A percentile compares a stretch with the other conserved stretches of the same genome.
These are phyloP conservation scores for Ballota nigra DNA, from an alignment of 257 asterid genomes.

Conservation along the genomic window DNA sequence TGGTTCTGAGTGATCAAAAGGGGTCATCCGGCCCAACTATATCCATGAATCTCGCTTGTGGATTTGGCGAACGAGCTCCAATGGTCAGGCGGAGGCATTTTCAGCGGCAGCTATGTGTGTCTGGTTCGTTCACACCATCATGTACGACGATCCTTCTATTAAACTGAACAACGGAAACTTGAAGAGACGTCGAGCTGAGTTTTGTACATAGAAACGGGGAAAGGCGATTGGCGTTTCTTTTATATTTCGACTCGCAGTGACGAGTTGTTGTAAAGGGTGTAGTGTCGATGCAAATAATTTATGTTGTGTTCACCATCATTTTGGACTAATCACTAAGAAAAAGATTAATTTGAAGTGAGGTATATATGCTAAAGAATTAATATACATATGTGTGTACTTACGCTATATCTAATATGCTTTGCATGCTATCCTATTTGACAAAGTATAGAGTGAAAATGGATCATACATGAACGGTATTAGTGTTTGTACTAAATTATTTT, in stretches of 20 bases:
- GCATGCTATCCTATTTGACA: too few relatives aligned
- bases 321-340: background rate
- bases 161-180: slow-evolving; percentile 26
- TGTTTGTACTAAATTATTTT: too few relatives aligned
- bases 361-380: too few relatives aligned
- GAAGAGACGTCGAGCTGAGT: background rate
- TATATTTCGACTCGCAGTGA: too few relatives aligned
- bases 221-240: background rate
- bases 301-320: too few relatives aligned
- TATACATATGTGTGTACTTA: too few relatives aligned
- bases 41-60: slow-evolving; percentile 36
- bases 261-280: background rate
- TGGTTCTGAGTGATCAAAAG: slow-evolving; percentile 45
- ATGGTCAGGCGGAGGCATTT: slow-evolving; percentile 41
- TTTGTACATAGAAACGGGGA: slow-evolving; percentile 19
- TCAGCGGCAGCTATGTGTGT: slow-evolving; percentile 43
- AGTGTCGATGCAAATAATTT: background rate
- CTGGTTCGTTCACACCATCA: slow-evolving; percentile 40
- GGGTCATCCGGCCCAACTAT: slow-evolving; percentile 27
- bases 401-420: too few relatives aligned
- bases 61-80: slow-evolving; percentile 37
- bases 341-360: background rate
- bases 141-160: slow-evolving; percentile 47
- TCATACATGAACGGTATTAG: too few relatives aligned
- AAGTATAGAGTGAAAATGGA: too few relatives aligned